phyloP scores from a whole-genome alignment of 2,329 filamentous ascomycete genomes.

The Rutstroemia sp. region DNA sequence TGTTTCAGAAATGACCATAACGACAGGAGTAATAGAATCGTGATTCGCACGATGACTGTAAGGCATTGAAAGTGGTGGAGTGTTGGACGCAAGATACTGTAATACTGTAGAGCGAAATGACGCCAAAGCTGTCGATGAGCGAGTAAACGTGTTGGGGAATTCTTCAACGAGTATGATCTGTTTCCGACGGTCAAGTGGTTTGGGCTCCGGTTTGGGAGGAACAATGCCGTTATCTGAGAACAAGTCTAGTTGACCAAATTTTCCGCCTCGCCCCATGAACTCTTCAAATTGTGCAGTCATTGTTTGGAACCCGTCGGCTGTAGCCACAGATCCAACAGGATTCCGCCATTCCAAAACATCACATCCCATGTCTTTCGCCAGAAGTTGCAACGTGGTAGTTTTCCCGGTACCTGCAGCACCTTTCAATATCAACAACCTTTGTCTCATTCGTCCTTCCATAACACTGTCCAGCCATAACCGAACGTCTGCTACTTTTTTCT shows the following conservation, averaged over 20 bases:
- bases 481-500: slow-evolving; percentile 86
- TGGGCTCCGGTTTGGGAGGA: slow-evolving; percentile 25
- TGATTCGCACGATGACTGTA: slow-evolving; percentile 28
- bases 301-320: slow-evolving; percentile 58
- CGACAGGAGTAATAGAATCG: slow-evolving; percentile 59
- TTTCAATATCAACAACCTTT: slow-evolving; percentile 77
- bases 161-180: slow-evolving; percentile 72
- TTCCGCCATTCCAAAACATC: slow-evolving; percentile 89
- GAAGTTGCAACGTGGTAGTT: slow-evolving; percentile 73
- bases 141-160: slow-evolving; percentile 68
- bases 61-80: slow-evolving; percentile 45
- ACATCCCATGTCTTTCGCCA: slow-evolving; percentile 70
- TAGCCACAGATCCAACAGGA: slow-evolving; percentile 53
- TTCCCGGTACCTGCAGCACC: slow-evolving; percentile 89
- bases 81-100: slow-evolving; percentile 64
- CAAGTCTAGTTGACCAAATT: slow-evolving; percentile 64
- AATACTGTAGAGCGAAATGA: slow-evolving; percentile 71
- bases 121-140: slow-evolving; percentile 54
- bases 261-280: slow-evolving; percentile 75
- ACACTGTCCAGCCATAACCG: slow-evolving; percentile 74
- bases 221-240: slow-evolving; percentile 24
- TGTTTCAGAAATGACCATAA: slow-evolving; percentile 90
- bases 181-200: slow-evolving; percentile 29
- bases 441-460: slow-evolving; percentile 53
- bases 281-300: slow-evolving; percentile 81